A percentile compares a stretch with the other conserved stretches of the same genome.
These are phyloP conservation scores for Coix lacrymajobi DNA, from an alignment of 176 grass and related monocot genomes.

Conservation along the genomic window DNA sequence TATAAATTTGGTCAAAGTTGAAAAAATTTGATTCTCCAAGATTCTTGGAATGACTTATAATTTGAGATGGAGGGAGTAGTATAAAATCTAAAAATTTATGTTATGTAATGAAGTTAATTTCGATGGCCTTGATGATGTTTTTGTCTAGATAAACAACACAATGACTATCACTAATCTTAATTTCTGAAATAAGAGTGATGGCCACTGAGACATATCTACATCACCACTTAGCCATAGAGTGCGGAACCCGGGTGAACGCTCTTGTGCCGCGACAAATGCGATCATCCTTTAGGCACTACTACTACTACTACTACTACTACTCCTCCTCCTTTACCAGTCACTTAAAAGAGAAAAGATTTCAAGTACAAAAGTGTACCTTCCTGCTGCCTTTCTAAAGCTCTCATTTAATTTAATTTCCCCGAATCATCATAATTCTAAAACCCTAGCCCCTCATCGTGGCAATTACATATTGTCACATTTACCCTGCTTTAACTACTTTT, in stretches of 20 bases:
- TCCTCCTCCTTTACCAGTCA: neutral
- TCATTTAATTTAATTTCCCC: neutral
- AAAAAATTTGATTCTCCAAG: too few relatives aligned
- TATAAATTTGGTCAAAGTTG: too few relatives aligned
- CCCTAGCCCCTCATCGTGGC: conserved; percentile 12
- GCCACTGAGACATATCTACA: neutral
- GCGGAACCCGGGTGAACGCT: neutral
- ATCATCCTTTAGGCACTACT: neutral
- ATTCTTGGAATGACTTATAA: too few relatives aligned
- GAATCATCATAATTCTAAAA: conserved; percentile 1
- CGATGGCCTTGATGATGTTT: too few relatives aligned
- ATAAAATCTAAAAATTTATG: too few relatives aligned
- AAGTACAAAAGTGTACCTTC: conserved; percentile 34
- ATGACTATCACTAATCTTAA: neutral
- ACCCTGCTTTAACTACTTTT: conserved; percentile 33
- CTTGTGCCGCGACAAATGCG: neutral
- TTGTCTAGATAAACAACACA: neutral
- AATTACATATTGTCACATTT: conserved; percentile 19
- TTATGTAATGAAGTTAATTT: too few relatives aligned
- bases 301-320: too few relatives aligned
- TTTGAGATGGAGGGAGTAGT: too few relatives aligned
- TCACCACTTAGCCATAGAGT: neutral
- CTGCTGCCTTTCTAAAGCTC: neutral
- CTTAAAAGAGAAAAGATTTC: conserved; percentile 10
- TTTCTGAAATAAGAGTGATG: neutral